These are phyloP conservation scores for Amphichorda felina DNA, from an alignment of 2,329 filamentous ascomycete genomes.

Conservation along the genomic window DNA sequence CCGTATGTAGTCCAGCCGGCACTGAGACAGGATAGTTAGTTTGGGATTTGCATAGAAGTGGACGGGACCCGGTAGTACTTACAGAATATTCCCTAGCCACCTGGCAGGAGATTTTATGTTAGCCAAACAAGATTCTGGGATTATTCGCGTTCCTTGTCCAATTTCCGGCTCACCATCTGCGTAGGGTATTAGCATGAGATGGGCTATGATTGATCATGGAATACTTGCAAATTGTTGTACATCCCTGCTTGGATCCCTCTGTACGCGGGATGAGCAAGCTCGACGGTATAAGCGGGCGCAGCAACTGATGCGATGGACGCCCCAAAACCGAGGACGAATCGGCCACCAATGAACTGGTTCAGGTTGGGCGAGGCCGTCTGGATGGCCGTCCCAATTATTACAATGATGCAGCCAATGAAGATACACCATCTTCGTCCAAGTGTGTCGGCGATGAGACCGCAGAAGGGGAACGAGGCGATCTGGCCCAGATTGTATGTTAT, in stretches of 20 bases:
- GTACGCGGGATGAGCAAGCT: slow-evolving; percentile 50
- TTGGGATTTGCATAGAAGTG: too few relatives aligned
- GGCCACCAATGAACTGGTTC: slow-evolving; percentile 41
- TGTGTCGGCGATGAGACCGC: slow-evolving; percentile 20
- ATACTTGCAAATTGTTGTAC: slow-evolving; percentile 6
- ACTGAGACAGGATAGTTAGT: background rate
- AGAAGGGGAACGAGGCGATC: slow-evolving; percentile 22
- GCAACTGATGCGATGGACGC: slow-evolving; percentile 47
- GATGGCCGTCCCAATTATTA: slow-evolving; percentile 21
- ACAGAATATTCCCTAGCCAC: slow-evolving; percentile 7
- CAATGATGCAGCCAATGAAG: slow-evolving; percentile 39
- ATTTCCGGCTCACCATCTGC: too few relatives aligned
- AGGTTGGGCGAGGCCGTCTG: slow-evolving; percentile 22
- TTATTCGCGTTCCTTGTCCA: too few relatives aligned
- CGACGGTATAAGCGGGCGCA: slow-evolving; percentile 49
- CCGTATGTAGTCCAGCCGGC: slow-evolving; percentile 39
- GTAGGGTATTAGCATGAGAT: too few relatives aligned
- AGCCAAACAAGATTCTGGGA: too few relatives aligned
- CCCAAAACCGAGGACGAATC: slow-evolving; percentile 43
- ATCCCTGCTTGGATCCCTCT: slow-evolving; percentile 29
- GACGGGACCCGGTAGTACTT: too few relatives aligned
- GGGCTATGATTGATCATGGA: too few relatives aligned
- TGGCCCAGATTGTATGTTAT: slow-evolving; percentile 36
- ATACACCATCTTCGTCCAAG: slow-evolving; percentile 32
- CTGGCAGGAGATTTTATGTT: background rate